Base-by-base conservation (phyloP, 2,329 filamentous ascomycete genomes). In the Helotiales sp. region DNA sequence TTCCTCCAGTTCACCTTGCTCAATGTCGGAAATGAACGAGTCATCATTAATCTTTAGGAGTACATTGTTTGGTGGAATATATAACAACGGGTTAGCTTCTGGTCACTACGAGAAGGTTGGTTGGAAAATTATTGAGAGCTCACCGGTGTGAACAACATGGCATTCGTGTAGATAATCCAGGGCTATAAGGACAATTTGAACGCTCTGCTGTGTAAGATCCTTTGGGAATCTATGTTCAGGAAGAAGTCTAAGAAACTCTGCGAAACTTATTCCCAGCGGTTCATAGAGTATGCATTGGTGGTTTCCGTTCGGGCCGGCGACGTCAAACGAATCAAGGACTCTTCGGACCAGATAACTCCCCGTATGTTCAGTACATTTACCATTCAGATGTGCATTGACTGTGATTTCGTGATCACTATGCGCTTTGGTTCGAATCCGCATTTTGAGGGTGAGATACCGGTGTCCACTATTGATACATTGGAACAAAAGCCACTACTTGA, bases 141-240 rank as follows among this genome's bases (percentile, higher is more conserved):
- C 63, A 80, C 77, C 77, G 53, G 77, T 76, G 60, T 81, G 76
- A 40, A 79, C 72, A 17, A 80, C 64, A 12, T 73, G 60, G 66
- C 76, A 79, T 59, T 79, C 74, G 59, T 81, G 79, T 1, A 81
- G 62, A 60, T 70, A 80, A 31, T 81, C 76, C 31, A 81, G 60
- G 0, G 74, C 77, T 8, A 75, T 62, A 52, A 81, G 77, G 1
- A 80, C 60, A 0, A 69, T 72, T 3, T 67, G 61, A 15, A 81
- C 71, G 0, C 74, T 60, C 25, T 73, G 64, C 5, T 70, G 71
- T 0, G 78, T 49, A 2, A 76, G 65, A 1, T 67, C 66, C 4
- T 58, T 55, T 2, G 74, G 72, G 1, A 80, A 67, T 42, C 72
- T 72, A 52, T 61, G 56, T 0, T 72, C 57, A 5, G 74, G 75